phyloP scores from a whole-genome alignment of 345 rosid genomes.

The Populus euphratica region DNA sequence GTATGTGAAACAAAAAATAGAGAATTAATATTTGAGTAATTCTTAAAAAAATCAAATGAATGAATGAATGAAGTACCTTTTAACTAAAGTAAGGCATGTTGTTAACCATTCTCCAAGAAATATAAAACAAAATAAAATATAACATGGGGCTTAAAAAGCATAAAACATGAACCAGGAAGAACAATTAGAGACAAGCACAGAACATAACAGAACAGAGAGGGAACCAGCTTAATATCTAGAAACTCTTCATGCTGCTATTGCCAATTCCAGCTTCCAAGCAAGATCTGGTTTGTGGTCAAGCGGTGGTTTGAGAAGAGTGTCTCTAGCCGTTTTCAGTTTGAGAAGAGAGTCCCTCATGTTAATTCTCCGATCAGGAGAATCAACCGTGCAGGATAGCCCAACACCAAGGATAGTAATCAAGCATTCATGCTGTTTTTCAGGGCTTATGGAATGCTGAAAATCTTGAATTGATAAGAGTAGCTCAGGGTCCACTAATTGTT shows the following conservation, averaged over 20 bases:
- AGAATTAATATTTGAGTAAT: too few relatives aligned
- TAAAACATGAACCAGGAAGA: too few relatives aligned
- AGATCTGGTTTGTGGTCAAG: not conserved
- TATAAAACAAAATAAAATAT: too few relatives aligned
- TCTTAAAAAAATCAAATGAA: too few relatives aligned
- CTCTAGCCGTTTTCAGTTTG: constrained; percentile 27
- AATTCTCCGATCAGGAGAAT: constrained; percentile 35
- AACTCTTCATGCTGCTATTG: not conserved
- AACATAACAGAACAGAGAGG: not conserved
- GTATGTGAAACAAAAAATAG: too few relatives aligned
- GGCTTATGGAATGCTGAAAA: too few relatives aligned
- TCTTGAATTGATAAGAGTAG: constrained; percentile 5
- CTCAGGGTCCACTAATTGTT: constrained; percentile 33
- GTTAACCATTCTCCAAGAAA: too few relatives aligned
- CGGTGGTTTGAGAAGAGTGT: not conserved
- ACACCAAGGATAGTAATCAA: constrained; percentile 33
- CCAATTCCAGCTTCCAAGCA: not conserved
- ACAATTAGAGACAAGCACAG: not conserved
- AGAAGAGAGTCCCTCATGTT: constrained; percentile 39
- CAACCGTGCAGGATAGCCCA: constrained; percentile 37
- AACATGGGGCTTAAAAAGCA: too few relatives aligned
- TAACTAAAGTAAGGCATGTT: too few relatives aligned
- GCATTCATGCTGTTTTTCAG: constrained; percentile 14
- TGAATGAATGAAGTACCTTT: too few relatives aligned
- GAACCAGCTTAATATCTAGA: not conserved